Base-by-base conservation (phyloP, 2,329 filamentous ascomycete species). In the Alternaria ethzedia region DNA sequence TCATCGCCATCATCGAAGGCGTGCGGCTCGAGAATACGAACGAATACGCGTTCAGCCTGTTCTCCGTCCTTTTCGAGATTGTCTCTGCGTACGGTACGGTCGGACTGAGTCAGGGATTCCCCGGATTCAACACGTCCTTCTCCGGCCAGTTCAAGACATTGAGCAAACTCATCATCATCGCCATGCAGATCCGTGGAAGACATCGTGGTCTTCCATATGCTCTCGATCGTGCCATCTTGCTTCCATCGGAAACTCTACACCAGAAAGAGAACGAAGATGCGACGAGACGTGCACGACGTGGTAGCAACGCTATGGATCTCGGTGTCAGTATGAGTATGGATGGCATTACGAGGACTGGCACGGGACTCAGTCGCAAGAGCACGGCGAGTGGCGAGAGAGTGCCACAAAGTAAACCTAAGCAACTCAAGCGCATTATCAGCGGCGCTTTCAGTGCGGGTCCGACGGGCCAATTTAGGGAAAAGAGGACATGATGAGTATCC, bases 1-100 rank as follows among this genome's bases (percentile, higher is more conserved):
- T 98, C 77, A 91, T 99, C 73, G 87, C 91, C 64, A 97, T 99
- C 72, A 89, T 92, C 28, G 96, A 99, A 82, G 95, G 94, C 5
- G 61, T 73, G 8, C 88, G 89, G 15, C 84, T 99, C 12, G 84
- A 91, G 75, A 86, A 86, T 70, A 82, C 79, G 23, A 83, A 89
- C 63, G 82, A 89, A 55, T 83, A 83, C 65, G 76, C 80, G 9
- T 86, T 86, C 75, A 83, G 81, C 7, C 81, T 84, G 61, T 86
- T 86, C 73, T 78, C 79, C 49, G 79, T 81, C 13, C 75, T 82
- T 17, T 81, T 82, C 64, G 80, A 81, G 59, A 81, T 82, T 59
- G 74, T 82, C 26, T 79, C 77, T n/a, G 80, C 80, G 0, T 81
- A 81, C 70, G 96, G 96, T 66, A 99, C 96, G 1, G 96, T 99